Conservation (phyloP, 2,329 filamentous ascomycete genomes). For the Metarhizium rileyi region DNA sequence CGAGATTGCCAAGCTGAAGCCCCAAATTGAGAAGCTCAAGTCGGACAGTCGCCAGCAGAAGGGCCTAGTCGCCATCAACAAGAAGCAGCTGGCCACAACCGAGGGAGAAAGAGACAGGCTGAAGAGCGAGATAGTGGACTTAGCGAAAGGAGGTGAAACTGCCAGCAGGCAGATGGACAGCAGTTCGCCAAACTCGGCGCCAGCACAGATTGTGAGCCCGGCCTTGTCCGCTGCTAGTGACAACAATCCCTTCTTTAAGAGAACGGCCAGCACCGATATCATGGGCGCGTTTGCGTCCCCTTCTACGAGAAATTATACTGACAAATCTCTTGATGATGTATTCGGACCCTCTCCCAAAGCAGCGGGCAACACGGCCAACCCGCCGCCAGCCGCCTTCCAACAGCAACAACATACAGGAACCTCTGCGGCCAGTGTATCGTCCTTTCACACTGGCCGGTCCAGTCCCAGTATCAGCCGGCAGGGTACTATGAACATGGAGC, state of each 20-base stretch:
- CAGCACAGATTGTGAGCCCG: conserved; percentile 56
- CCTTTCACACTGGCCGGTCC: conserved; percentile 44
- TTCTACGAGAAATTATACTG: conserved; percentile 38
- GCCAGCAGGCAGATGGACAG: conserved; percentile 41
- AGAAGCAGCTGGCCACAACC: conserved; percentile 87
- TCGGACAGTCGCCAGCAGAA: conserved; percentile 91
- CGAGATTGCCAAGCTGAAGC: conserved; percentile 75
- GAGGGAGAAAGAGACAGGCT: conserved; percentile 85
- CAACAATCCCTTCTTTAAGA: conserved; percentile 92
- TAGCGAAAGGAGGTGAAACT: conserved; percentile 54
- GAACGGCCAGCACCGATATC: conserved; percentile 51
- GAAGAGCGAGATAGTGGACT: conserved; percentile 65
- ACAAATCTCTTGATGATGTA: conserved; percentile 74
- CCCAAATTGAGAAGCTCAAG: conserved; percentile 85
- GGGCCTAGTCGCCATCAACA: conserved; percentile 94
- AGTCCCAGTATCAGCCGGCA: conserved; percentile 54
- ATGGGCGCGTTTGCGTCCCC: conserved; percentile 44
- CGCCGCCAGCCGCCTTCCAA: conserved; percentile 34
- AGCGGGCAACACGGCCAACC: conserved; percentile 23
- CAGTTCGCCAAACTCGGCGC: conserved; percentile 37
- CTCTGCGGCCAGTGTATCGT: conserved; percentile 42
- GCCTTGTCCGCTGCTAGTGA: conserved; percentile 58
- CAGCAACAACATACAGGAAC: conserved; percentile 48
- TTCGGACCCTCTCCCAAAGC: conserved; percentile 61
- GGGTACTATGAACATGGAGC: conserved; percentile 47